Conservation (phyloP, 768 basidiomycete genomes). For the Tricholoma bakamatsutake region DNA sequence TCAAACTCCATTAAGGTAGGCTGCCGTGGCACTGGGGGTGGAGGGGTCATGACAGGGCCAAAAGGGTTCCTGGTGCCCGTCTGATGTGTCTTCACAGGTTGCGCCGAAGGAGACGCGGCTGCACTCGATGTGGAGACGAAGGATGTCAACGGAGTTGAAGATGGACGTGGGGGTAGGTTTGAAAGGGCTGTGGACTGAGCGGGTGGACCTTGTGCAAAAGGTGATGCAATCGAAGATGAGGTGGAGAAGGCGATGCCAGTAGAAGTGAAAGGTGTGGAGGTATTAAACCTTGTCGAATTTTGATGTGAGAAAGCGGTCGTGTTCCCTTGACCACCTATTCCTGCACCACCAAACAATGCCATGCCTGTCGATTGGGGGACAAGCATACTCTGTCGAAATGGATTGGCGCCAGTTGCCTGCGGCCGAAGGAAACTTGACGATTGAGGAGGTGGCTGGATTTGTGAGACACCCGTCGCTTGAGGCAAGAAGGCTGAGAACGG, state of each 20-base stretch:
- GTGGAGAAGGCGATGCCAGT: constrained; percentile 15
- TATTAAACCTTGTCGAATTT: neutral
- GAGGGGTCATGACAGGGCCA: constrained; percentile 60
- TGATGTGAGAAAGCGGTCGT: constrained; percentile 12
- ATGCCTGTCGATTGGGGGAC: constrained; percentile 58
- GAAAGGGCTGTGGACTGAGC: constrained; percentile 11
- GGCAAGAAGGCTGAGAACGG: constrained; percentile 53
- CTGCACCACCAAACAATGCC: constrained; percentile 35
- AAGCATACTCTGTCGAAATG: constrained; percentile 79
- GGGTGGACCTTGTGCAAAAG: constrained; percentile 15
- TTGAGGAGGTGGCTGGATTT: constrained; percentile 16
- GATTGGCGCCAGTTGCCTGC: constrained; percentile 65
- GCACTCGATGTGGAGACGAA: constrained; percentile 21
- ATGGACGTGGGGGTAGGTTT: constrained; percentile 52
- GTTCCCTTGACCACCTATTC: constrained; percentile 14
- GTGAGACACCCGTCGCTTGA: constrained; percentile 41
- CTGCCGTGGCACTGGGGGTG: constrained; percentile 64
- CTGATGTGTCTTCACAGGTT: constrained; percentile 77
- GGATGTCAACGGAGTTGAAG: constrained; percentile 64
- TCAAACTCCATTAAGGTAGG: constrained; percentile 81
- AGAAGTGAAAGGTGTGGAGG: constrained; percentile 11
- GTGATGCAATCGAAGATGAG: constrained; percentile 16
- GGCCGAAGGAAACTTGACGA: constrained; percentile 31
- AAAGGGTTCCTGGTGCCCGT: constrained; percentile 97
- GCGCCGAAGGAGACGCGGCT: constrained; percentile 39